Conservation (phyloP, 768 basidiomycete species). For the Suillus americanus region DNA sequence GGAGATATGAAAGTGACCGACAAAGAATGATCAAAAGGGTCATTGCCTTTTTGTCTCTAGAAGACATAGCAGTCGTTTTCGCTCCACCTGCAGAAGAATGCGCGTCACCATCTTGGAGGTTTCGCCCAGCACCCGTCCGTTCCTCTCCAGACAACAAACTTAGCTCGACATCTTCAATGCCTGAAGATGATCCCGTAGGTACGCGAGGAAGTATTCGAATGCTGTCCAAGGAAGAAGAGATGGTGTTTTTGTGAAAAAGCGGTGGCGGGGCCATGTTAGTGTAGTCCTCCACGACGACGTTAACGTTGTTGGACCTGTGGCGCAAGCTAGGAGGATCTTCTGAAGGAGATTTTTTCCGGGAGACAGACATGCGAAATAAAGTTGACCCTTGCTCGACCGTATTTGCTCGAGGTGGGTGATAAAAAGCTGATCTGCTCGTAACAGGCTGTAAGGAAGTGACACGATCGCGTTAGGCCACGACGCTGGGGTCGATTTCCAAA, state of each 20-base stretch:
- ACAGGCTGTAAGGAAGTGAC: conserved; percentile 2
- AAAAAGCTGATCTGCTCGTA: conserved; percentile 1
- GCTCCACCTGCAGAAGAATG: conserved; percentile 33
- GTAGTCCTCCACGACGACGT: conserved; percentile 39
- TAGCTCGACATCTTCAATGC: conserved; percentile 60
- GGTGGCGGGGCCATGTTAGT: conserved; percentile 24
- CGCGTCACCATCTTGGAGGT: conserved; percentile 37
- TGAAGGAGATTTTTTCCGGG: conserved; percentile 24
- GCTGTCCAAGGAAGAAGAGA: conserved; percentile 58
- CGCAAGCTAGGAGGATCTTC: conserved; percentile 27
- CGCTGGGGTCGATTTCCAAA: not conserved
- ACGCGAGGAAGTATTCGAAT: conserved; percentile 61
- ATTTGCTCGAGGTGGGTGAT: not conserved
- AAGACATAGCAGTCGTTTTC: conserved; percentile 53
- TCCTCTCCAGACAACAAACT: conserved; percentile 60
- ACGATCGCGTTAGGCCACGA: conserved; percentile 1
- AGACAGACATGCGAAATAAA: conserved; percentile 24
- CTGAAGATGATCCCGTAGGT: conserved; percentile 22
- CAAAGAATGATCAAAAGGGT: conserved; percentile 83
- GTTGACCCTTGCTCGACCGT: not conserved
- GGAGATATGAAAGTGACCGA: conserved; percentile 42
- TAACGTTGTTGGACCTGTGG: conserved; percentile 29
- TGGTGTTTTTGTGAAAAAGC: conserved; percentile 45
- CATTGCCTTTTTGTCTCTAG: conserved; percentile 84
- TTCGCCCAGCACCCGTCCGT: conserved; percentile 43